Base-by-base conservation (phyloP, 768 basidiomycete genomes). In the Boletus tomentosulus region DNA sequence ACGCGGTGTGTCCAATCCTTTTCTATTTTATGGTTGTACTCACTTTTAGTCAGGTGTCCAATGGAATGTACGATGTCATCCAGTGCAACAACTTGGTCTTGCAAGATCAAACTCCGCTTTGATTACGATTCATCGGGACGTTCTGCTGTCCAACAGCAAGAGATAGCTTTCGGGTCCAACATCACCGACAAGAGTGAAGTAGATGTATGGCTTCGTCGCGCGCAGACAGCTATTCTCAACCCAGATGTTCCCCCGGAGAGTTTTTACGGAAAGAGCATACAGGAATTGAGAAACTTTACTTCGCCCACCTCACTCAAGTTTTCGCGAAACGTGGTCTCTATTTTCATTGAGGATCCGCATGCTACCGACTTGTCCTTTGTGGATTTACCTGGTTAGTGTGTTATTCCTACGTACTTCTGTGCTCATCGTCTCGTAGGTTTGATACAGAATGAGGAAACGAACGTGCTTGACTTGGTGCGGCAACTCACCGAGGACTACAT, bases 41-140 rank as follows among this genome's bases (percentile, higher is more conserved):
- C 44, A 66, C 9, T 45, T 48, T 19, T 2, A 7, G 10, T 16
- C 43, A 81, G 81, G 47, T 82, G 81, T 48, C 80, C 79, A 0
- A 79, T 78, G 76, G 76, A 81, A 53, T 79, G 78, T 51, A 73
- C 73, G 0, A 75, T 82, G 74, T 75, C 75, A 1, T 74, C 73
- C 39, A 65, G 62, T 4, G 59, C 68, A 3, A 57, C 58, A 0
- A 43, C 72, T 1, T 79, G 78, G 78, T 74, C 70, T 0, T 80
- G 81, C 63, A 67, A 28, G 2, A 76, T 83, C 27, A 70, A 68
- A 35, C 68, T 83, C 2, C 72, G 74, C 3, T 63, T 70, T 27
- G 65, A 71, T 48, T 66, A 69, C 8, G 64, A 72, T 45, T 51
- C 51, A 0, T 42, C 62, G 0, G 78, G 77, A 7, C 31, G n/a